Percentiles rank a stretch among this genome's conserved stretches.
Evolutionary conservation across 495 filamentous ascomycete genomes (phyloP).

Genomic region (Hyphodiscus hymeniophilus): DNA sequence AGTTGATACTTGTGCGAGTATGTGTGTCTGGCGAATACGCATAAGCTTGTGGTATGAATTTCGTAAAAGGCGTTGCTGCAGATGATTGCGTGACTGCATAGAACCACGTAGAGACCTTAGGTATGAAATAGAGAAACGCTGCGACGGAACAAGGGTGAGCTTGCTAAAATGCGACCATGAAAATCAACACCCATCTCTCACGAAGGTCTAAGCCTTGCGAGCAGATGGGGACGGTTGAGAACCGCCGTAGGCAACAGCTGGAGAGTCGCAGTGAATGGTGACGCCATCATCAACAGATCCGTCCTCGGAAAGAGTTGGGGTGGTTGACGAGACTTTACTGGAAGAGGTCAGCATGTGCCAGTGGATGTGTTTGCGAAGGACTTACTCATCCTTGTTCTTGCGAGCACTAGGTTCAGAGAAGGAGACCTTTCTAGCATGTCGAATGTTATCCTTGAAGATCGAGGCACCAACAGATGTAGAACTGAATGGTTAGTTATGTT

Average conservation of each 20-base stretch:
- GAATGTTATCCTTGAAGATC: constrained; percentile 22
- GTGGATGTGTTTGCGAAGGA: neutral
- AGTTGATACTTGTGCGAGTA: constrained; percentile 15
- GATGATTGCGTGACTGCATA: constrained; percentile 1
- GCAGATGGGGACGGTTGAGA: constrained; percentile 39
- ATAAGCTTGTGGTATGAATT: constrained; percentile 13
- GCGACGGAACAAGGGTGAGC: neutral
- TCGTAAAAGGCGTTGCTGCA: constrained; percentile 18
- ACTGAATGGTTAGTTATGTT: constrained; percentile 5
- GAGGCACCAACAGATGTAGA: constrained; percentile 16
- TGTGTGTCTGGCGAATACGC: constrained; percentile 19
- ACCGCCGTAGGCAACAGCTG: constrained; percentile 39
- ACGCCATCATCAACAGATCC: constrained; percentile 36
- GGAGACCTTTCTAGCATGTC: constrained; percentile 13
- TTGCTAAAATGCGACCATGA: neutral
- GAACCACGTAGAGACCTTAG: neutral
- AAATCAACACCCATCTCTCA: neutral
- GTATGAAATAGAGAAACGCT: no score
- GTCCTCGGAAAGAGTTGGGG: constrained; percentile 32
- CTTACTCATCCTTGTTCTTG: constrained; percentile 20
- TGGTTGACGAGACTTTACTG: constrained; percentile 24
- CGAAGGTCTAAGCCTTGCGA: constrained; percentile 13
- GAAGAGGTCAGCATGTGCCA: constrained; percentile 1
- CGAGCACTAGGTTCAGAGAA: constrained; percentile 12
- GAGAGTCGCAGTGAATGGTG: constrained; percentile 40